Conservation (phyloP, 2,329 filamentous ascomycete genomes). For the Penicillium fuscoglaucum region DNA sequence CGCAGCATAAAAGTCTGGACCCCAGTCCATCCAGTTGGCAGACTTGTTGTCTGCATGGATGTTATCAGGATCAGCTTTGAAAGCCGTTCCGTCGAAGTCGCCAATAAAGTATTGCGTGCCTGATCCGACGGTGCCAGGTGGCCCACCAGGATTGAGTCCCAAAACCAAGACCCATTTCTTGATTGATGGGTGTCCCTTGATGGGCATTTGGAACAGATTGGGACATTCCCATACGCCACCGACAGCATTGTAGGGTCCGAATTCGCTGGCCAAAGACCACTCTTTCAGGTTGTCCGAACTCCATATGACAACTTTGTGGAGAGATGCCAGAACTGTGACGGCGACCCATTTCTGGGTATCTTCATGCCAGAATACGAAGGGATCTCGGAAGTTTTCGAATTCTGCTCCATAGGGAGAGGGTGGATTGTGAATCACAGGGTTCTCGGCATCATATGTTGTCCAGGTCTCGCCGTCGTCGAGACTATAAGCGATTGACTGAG, state of each 20-base stretch:
- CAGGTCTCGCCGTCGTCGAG: constrained; percentile 63
- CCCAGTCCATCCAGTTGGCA: constrained; percentile 34
- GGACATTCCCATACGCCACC: constrained; percentile 36
- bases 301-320: constrained; percentile 28
- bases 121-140: constrained; percentile 31
- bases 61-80: constrained; percentile 23
- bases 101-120: constrained; percentile 35
- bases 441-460: constrained; percentile 55
- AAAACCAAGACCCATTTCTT: constrained; percentile 30
- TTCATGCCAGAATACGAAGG: constrained; percentile 53
- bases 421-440: constrained; percentile 58
- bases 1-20: constrained; percentile 34
- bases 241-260: constrained; percentile 28
- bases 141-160: constrained; percentile 33
- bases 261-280: constrained; percentile 28
- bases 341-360: constrained; percentile 25
- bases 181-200: constrained; percentile 17
- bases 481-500: constrained; percentile 65
- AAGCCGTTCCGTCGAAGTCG: constrained; percentile 28
- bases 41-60: constrained; percentile 15
- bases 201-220: constrained; percentile 25
- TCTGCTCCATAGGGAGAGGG: constrained; percentile 51
- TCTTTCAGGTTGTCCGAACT: constrained; percentile 30
- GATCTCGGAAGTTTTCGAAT: constrained; percentile 55
- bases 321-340: constrained; percentile 15